Percentiles rank a stretch among this genome's conserved stretches.
Evolutionary conservation across 2,329 filamentous ascomycete genomes (phyloP).

Genomic region (Ophiocordyceps robertsii): DNA sequence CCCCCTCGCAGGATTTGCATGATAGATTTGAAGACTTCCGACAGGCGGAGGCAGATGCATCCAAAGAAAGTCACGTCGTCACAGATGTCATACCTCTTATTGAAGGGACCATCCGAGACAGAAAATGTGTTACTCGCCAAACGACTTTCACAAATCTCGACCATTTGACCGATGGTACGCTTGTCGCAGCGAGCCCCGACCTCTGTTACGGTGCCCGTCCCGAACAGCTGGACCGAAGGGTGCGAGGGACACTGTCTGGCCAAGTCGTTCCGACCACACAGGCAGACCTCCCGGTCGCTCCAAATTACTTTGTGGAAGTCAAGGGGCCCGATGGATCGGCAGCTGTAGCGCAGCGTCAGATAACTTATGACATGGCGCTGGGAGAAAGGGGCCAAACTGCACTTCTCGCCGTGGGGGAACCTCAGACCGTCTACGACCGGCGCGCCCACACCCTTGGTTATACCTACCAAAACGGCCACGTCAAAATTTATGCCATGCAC

Average conservation of each 20-base stretch:
- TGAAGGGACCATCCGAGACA: slow-evolving; percentile 9
- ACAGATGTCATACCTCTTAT: slow-evolving; percentile 18
- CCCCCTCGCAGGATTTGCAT: slow-evolving; percentile 19
- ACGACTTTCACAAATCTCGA: slow-evolving; percentile 21
- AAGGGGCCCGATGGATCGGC: slow-evolving; percentile 19
- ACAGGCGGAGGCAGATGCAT: slow-evolving; percentile 13
- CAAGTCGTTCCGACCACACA: slow-evolving; percentile 20
- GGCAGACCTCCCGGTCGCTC: slow-evolving; percentile 15
- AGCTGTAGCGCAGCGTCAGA: slow-evolving; percentile 17
- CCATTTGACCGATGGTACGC: slow-evolving; percentile 19
- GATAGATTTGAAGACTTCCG: slow-evolving; percentile 16
- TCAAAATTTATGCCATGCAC: slow-evolving; percentile 3
- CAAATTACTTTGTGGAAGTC: slow-evolving; percentile 25
- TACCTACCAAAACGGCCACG: background rate
- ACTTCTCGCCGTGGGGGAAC: slow-evolving; percentile 16
- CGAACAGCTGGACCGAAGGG: slow-evolving; percentile 14
- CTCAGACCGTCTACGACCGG: background rate
- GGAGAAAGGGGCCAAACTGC: slow-evolving; percentile 19
- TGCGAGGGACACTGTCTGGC: slow-evolving; percentile 9
- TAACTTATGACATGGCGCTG: slow-evolving; percentile 20
- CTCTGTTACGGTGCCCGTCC: slow-evolving; percentile 18
- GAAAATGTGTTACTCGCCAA: slow-evolving; percentile 15
- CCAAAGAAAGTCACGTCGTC: slow-evolving; percentile 19
- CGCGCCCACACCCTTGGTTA: slow-evolving; percentile 1
- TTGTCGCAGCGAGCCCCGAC: slow-evolving; percentile 18